These are phyloP conservation scores for Fistulifera pelliculosa DNA, from an alignment of 108 stramenopile species.

Conservation along the genomic window DNA sequence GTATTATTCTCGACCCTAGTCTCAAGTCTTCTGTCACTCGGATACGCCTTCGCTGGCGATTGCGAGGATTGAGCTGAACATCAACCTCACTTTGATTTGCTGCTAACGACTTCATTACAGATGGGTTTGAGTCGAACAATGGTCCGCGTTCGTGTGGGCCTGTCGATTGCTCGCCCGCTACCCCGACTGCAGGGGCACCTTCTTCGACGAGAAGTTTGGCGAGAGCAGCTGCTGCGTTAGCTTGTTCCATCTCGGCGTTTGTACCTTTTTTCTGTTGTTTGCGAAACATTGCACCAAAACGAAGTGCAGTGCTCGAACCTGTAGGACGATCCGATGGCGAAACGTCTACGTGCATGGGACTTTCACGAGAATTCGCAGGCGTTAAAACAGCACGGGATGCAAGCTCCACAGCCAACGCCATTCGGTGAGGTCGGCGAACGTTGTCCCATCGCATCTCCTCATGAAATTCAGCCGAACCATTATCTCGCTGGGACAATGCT, in stretches of 20 bases:
- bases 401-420: conserved; percentile 40
- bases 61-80: conserved; percentile 1
- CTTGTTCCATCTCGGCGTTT: conserved; percentile 23
- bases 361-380: conserved; percentile 27
- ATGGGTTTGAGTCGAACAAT: not conserved
- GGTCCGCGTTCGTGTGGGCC: not conserved
- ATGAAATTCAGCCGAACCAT: conserved; percentile 59
- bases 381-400: conserved; percentile 35
- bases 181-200: not conserved
- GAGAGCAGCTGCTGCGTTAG: conserved; percentile 37
- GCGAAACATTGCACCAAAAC: conserved; percentile 2
- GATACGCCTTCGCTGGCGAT: conserved; percentile 4
- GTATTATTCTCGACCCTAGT: conserved; percentile 55
- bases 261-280: conserved; percentile 8
- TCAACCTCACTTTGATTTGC: conserved; percentile 2
- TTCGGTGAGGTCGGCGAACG: conserved; percentile 26
- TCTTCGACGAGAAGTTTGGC: conserved; percentile 29
- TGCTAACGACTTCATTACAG: not conserved
- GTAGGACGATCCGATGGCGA: not conserved
- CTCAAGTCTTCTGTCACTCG: conserved; percentile 36
- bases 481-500: conserved; percentile 37
- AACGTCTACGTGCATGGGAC: conserved; percentile 9
- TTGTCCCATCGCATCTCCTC: conserved; percentile 78
- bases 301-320: conserved; percentile 3
- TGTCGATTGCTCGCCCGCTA: conserved; percentile 1